Conservation (phyloP, 345 rosid species). For the Lepidium africanum region DNA sequence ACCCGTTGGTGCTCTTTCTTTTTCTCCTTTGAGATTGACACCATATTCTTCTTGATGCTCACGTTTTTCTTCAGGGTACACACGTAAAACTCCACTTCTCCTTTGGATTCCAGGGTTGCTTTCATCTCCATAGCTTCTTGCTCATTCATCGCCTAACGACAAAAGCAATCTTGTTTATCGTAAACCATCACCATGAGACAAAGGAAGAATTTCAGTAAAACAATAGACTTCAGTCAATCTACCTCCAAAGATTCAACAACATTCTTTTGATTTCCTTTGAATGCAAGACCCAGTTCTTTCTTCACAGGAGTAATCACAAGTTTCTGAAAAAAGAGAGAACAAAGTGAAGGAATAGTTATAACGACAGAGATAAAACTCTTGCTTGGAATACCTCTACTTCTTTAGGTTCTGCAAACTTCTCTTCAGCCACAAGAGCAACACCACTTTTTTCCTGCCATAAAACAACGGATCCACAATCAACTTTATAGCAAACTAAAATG, state of each 20-base stretch:
- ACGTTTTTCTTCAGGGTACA: slow-evolving; percentile 69
- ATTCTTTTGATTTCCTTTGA: slow-evolving; percentile 64
- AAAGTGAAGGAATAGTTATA: background rate
- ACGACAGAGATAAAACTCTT: background rate
- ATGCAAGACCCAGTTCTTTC: slow-evolving; percentile 78
- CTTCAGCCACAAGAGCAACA: slow-evolving; percentile 70
- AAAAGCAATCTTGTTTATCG: background rate
- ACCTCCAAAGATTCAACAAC: slow-evolving; percentile 80
- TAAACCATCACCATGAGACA: background rate
- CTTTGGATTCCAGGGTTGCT: slow-evolving; percentile 61
- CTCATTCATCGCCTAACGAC: slow-evolving; percentile 67
- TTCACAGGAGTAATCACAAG: slow-evolving; percentile 64
- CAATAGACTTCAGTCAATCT: background rate
- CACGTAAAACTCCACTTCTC: slow-evolving; percentile 66
- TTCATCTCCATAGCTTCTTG: slow-evolving; percentile 88
- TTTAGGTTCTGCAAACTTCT: slow-evolving; percentile 72
- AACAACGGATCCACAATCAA: background rate
- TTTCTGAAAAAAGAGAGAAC: slow-evolving; percentile 41
- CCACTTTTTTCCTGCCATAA: slow-evolving; percentile 75
- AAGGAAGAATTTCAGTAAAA: background rate
- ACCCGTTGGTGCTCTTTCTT: slow-evolving; percentile 83
- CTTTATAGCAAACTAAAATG: background rate
- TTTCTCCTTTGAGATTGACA: slow-evolving; percentile 77
- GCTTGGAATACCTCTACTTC: slow-evolving; percentile 63
- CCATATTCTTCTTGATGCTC: slow-evolving; percentile 61